These are phyloP conservation scores for Penicillium cinerascens DNA, from an alignment of 495 filamentous ascomycete genomes.

Conservation along the genomic window DNA sequence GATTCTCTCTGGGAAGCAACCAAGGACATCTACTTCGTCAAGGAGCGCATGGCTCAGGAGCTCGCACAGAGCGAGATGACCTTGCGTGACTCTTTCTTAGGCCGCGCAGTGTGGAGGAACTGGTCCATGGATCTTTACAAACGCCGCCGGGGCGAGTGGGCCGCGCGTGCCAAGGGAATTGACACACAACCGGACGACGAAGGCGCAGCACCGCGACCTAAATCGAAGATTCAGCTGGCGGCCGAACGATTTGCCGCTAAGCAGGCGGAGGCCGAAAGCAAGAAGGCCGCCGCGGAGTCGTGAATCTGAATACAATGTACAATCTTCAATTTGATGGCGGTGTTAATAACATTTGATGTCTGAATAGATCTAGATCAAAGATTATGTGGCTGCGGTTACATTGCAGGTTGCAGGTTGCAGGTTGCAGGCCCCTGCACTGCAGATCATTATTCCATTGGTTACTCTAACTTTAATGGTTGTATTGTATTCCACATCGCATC, in stretches of 20 bases:
- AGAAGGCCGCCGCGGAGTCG: background rate
- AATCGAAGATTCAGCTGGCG: slow-evolving; percentile 48
- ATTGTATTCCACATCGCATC: too few species aligned
- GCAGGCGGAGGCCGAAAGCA: slow-evolving; percentile 15
- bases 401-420: background rate
- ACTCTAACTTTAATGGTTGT: background rate
- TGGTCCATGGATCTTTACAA: slow-evolving; percentile 91
- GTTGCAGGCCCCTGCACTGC: background rate
- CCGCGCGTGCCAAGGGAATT: slow-evolving; percentile 57
- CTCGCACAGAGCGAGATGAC: slow-evolving; percentile 56
- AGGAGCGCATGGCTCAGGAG: slow-evolving; percentile 65
- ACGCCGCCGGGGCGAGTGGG: slow-evolving; percentile 65
- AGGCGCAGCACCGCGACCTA: slow-evolving; percentile 30
- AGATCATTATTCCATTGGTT: background rate
- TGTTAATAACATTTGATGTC: background rate
- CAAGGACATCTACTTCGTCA: slow-evolving; percentile 60
- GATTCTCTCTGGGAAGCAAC: slow-evolving; percentile 72
- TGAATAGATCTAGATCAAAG: background rate
- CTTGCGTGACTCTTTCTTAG: slow-evolving; percentile 70
- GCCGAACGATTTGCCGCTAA: slow-evolving; percentile 42
- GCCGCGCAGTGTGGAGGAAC: slow-evolving; percentile 82
- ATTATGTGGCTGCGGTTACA: slow-evolving; percentile 1
- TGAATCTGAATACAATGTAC: background rate
- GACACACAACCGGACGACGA: slow-evolving; percentile 19
- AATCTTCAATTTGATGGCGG: slow-evolving; percentile 12